Evolutionary conservation across 1,139 yeast genomes (phyloP).

Genomic region (Kodamaea sp.): DNA sequence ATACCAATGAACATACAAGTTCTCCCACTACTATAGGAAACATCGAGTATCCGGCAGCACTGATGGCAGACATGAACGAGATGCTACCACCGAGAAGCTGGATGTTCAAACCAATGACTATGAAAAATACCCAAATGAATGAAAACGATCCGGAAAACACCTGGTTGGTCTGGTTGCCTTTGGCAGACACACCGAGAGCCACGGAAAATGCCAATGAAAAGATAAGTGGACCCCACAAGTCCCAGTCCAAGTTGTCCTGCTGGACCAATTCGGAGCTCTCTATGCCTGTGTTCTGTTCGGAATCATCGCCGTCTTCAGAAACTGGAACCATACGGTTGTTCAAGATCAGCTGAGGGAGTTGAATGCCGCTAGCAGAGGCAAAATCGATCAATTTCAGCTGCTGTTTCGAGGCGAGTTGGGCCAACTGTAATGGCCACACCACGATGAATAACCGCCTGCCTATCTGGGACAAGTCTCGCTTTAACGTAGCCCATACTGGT

Average conservation of each 20-base stretch:
- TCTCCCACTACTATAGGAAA: conserved; percentile 77
- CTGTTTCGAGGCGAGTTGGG: conserved; percentile 44
- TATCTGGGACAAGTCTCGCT: conserved; percentile 67
- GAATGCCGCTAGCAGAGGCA: conserved; percentile 48
- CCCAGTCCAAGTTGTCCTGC: conserved; percentile 66
- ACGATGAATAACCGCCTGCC: conserved; percentile 66
- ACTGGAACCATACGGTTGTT: conserved; percentile 33
- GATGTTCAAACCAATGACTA: conserved; percentile 64
- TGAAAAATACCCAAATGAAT: conserved; percentile 57
- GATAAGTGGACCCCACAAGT: conserved; percentile 85
- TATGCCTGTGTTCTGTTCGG: conserved; percentile 18
- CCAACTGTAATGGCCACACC: conserved; percentile 65
- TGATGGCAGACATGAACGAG: conserved; percentile 74
- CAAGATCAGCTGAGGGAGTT: conserved; percentile 41
- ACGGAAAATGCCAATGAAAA: conserved; percentile 68
- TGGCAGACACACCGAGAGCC: conserved; percentile 47
- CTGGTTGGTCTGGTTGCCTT: conserved; percentile 37
- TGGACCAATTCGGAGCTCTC: conserved; percentile 13
- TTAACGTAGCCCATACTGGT: conserved; percentile 68
- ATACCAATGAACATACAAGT: conserved; percentile 54
- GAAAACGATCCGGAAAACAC: conserved; percentile 55
- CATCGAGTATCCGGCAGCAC: conserved; percentile 79
- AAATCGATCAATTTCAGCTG: conserved; percentile 45
- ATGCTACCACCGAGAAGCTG: conserved; percentile 75
- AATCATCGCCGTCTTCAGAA: conserved; percentile 30